Evolutionary conservation across 2,329 filamentous ascomycete species (phyloP).

Genomic region (Penicillium sp.): DNA sequence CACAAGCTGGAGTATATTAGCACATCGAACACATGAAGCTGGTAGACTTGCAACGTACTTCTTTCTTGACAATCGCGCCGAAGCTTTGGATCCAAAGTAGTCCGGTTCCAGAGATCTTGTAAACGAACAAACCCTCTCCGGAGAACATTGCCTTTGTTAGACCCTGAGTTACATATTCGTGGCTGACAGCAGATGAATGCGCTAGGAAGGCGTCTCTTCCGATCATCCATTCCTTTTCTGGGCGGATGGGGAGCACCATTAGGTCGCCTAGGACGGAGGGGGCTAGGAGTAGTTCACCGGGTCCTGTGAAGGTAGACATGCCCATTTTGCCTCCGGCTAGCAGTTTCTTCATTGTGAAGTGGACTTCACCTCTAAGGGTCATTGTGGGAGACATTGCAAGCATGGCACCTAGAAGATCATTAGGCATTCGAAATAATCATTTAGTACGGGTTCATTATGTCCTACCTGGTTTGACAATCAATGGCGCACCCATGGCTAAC

Average conservation of each 20-base stretch:
- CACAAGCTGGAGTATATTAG: constrained; percentile 33
- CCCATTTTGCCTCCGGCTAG: constrained; percentile 77
- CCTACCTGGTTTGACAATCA: constrained; percentile 73
- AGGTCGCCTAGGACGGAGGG: constrained; percentile 82
- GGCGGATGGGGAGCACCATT: constrained; percentile 71
- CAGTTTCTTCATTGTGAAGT: constrained; percentile 91
- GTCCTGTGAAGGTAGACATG: constrained; percentile 79
- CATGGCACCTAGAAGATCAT: constrained; percentile 65
- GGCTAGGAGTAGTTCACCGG: constrained; percentile 83
- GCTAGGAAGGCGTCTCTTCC: constrained; percentile 86
- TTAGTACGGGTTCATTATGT: background rate
- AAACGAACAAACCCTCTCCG: constrained; percentile 88
- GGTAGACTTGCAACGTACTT: constrained; percentile 59
- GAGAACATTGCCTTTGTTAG: constrained; percentile 90
- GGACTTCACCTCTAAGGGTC: constrained; percentile 76
- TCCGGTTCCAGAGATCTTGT: constrained; percentile 78
- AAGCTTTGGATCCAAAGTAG: constrained; percentile 90
- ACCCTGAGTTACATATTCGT: constrained; percentile 82
- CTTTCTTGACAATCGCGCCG: constrained; percentile 91
- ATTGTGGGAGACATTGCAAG: constrained; percentile 92
- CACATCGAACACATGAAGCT: background rate
- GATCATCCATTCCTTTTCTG: constrained; percentile 71
- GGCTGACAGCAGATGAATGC: constrained; percentile 80
- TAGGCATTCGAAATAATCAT: background rate
- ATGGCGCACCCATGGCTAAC: constrained; percentile 81